Evolutionary conservation across 495 filamentous ascomycete genomes (phyloP).

Genomic region (Sphaerosporella brunnea): DNA sequence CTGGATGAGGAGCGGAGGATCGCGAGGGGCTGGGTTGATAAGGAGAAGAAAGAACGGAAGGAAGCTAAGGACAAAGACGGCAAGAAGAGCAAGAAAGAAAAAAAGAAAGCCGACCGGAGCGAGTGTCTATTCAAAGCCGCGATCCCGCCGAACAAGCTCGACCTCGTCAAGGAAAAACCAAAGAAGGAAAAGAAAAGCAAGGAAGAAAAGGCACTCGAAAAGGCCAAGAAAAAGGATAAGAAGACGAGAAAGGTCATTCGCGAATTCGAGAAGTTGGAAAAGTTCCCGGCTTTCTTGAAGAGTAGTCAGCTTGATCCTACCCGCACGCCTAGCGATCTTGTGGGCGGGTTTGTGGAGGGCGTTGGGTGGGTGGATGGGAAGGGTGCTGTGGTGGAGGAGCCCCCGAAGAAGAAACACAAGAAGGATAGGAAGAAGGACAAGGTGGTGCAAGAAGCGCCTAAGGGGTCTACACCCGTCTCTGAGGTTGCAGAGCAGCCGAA

Average conservation of each 20-base stretch:
- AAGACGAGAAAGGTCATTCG: constrained; percentile 53
- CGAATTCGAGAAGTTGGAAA: constrained; percentile 59
- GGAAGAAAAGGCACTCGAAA: constrained; percentile 28
- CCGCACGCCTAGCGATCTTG: constrained; percentile 29
- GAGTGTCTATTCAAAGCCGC: constrained; percentile 6
- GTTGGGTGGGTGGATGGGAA: constrained; percentile 76
- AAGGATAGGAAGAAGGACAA: constrained; percentile 10
- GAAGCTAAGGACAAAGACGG: too few relatives aligned
- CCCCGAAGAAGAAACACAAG: constrained; percentile 26
- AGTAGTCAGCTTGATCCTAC: constrained; percentile 23
- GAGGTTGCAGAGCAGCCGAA: neutral
- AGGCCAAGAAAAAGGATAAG: constrained; percentile 40
- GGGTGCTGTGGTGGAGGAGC: constrained; percentile 53
- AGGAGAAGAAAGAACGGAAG: too few relatives aligned
- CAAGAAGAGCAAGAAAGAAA: too few relatives aligned
- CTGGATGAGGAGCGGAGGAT: constrained; percentile 61
- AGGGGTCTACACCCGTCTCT: too few relatives aligned
- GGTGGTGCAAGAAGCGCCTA: constrained; percentile 8
- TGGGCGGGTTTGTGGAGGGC: constrained; percentile 47
- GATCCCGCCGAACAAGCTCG: constrained; percentile 22
- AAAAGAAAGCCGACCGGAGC: neutral
- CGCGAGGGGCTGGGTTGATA: constrained; percentile 80
- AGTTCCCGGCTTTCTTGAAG: constrained; percentile 62
- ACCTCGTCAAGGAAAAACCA: constrained; percentile 27
- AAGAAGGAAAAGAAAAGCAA: constrained; percentile 27